Evolutionary conservation across 2,329 filamentous ascomycete species (phyloP), one percentile per base, ranked within the genome.

Genomic region (Neofusicoccum laricinum): DNA sequence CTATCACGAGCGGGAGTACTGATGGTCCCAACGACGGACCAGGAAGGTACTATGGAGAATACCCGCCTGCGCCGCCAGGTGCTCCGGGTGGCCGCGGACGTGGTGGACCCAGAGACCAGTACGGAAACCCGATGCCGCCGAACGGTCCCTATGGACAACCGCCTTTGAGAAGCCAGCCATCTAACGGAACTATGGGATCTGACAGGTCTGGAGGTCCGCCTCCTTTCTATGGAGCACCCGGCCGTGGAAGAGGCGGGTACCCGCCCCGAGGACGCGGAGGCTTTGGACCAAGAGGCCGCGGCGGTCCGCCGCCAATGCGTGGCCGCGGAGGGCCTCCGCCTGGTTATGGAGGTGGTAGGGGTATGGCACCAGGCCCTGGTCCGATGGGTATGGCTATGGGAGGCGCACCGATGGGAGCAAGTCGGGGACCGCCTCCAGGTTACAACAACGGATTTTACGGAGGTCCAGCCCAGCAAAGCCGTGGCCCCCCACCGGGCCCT

Each of bases 91-190:
- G 72, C 8, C 36, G 74, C 11, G 75, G 74, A 32, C 70, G 69
- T 63, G 64, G 71, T 40, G 64, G 70, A 49, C 79, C 77, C 32
- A 74, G 81, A 66, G 90, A 92, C 68, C 86, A 87, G 66, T 91
- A 90, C 68, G 88, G 88, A 48, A 90, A 90, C 71, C 78, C 79
- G 46, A 45, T 59, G 14, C 55, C 55, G 15, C 79, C 75, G 12
- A 73, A 76, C 34, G 76, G 77, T 65, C 79, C 78, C 12, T 85
- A 82, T 66, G 80, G 76, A 2, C 73, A 75, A 41, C 73, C 75
- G 40, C 77, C 81, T 59, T 17, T 63, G 48, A 46, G 70, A 67
- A 75, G 76, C 69, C 74, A 75, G 41, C 69, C 68, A n/a, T 49
- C 57, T 19, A 65, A 66, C 38, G 68, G 70, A 8, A 83, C 85